Evolutionary conservation across 345 rosid genomes (phyloP), one percentile per base, ranked within the genome.

Genomic region (Geranium brycei): DNA sequence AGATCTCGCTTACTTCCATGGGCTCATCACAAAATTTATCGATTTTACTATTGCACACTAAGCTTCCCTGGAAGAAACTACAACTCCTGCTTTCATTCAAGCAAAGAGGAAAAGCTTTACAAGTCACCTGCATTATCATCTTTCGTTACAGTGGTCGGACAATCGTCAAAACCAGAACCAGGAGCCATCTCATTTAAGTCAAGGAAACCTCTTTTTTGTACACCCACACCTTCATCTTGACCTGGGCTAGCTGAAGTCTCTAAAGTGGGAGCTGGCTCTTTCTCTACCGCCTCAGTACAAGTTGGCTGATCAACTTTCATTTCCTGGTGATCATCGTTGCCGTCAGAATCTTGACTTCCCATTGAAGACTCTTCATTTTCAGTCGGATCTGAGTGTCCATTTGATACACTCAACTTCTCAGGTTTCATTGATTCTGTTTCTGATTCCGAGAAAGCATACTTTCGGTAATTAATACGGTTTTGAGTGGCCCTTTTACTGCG

Each of bases 101-200:
- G 62, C 61, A 71, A 71, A 63, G 56, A 79, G 67, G 70, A 62
- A 62, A 64, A 73, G 74, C 78, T 69, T 79, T 79, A 90, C 73
- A 80, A 84, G 74, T 73, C 73, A 66, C 77, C 86, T 69, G 77
- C 73, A 66, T 76, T 86, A 32, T 82, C 91, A 67, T 84, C 96
- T 82, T 90, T 90, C 77, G 71, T 64, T 65, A 80, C 69, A 56
- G 87, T 73, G 73, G 82, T 87, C 62, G 89, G 92, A 74, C 92
- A 85, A 62, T 93, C 97, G 60, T 90, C 99, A 69, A 88, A 87
- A 68, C 96, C 91, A 67, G 97, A 83, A 55, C 89, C 91, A 2
- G 98, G 96, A 19, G 97, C 99, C 63, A 90, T 87, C 79, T 90
- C 91, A 31, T 90, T 90, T 76, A 93, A 71, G 82, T 93, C 97